These are phyloP conservation scores for Hyaloscypha variabilis DNA, from an alignment of 495 filamentous ascomycete genomes.

Conservation along the genomic window DNA sequence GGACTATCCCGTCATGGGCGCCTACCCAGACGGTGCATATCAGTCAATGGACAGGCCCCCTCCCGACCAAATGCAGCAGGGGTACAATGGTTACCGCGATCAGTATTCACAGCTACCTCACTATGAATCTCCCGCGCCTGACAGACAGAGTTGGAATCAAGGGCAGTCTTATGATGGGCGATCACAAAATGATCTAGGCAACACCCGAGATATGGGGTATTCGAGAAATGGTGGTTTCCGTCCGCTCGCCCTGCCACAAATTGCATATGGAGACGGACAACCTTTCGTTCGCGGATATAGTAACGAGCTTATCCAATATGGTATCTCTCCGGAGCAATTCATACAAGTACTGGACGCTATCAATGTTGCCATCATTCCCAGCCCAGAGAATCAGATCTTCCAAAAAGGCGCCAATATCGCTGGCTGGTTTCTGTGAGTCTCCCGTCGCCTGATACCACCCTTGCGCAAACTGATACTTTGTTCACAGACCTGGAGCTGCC, in stretches of 20 bases:
- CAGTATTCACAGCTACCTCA: not conserved
- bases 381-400: slow-evolving; percentile 1
- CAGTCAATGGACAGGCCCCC: slow-evolving; percentile 1
- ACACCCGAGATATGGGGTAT: slow-evolving; percentile 1
- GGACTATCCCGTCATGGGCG: not conserved
- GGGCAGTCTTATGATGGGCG: not conserved
- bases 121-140: not conserved
- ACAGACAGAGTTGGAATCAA: slow-evolving; percentile 1
- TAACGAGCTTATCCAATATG: not conserved
- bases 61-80: slow-evolving; percentile 1
- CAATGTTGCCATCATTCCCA: slow-evolving; percentile 1
- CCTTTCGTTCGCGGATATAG: slow-evolving; percentile 1
- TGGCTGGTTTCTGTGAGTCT: slow-evolving; percentile 1
- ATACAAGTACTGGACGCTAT: slow-evolving; percentile 1
- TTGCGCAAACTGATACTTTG: not conserved
- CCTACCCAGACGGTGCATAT: not conserved
- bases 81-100: not conserved
- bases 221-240: slow-evolving; percentile 1
- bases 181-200: not conserved
- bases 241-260: slow-evolving; percentile 1
- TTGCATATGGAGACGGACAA: not conserved
- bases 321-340: not conserved
- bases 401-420: slow-evolving; percentile 1
- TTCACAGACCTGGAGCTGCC: not conserved
- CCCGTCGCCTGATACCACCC: not conserved